phyloP scores from a whole-genome alignment of 495 filamentous ascomycete genomes.

The Podospora comata region DNA sequence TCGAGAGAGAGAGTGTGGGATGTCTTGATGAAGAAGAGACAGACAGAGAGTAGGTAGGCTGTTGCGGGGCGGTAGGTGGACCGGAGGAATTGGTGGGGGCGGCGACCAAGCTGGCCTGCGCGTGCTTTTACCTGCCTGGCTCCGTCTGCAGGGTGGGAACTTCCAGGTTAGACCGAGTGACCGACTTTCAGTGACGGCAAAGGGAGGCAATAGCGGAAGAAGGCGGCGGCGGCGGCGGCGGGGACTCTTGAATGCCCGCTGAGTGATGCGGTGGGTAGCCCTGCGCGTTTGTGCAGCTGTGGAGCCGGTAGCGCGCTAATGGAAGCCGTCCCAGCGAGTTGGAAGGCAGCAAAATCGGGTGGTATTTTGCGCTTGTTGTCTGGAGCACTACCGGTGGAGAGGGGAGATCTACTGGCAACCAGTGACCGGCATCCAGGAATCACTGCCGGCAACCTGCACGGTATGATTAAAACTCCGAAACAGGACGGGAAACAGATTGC shows the following conservation, averaged over 20 bases:
- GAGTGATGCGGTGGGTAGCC: not conserved
- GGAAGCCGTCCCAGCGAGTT: conserved; percentile 27
- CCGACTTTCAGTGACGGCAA: not conserved
- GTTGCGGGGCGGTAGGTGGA: not conserved
- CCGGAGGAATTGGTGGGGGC: not conserved
- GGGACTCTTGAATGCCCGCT: conserved; percentile 1
- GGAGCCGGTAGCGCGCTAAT: conserved; percentile 25
- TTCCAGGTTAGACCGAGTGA: too few relatives aligned
- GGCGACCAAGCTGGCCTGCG: not conserved
- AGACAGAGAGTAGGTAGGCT: not conserved
- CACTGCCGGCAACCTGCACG: not conserved
- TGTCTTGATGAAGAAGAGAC: not conserved
- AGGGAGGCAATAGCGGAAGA: not conserved
- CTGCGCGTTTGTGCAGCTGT: conserved; percentile 27
- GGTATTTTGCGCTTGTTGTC: not conserved
- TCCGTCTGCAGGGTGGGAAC: too few relatives aligned
- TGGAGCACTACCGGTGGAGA: conserved; percentile 1
- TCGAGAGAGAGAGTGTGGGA: not conserved
- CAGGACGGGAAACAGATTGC: not conserved
- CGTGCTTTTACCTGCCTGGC: not conserved
- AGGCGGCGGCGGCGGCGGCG: conserved; percentile 8
- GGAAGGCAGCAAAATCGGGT: conserved; percentile 24
- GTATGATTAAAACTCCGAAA: not conserved
- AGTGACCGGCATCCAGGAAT: not conserved
- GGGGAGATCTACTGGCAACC: not conserved